Conservation (phyloP, 495 filamentous ascomycete species). For the Aspergillus funiculosus region DNA sequence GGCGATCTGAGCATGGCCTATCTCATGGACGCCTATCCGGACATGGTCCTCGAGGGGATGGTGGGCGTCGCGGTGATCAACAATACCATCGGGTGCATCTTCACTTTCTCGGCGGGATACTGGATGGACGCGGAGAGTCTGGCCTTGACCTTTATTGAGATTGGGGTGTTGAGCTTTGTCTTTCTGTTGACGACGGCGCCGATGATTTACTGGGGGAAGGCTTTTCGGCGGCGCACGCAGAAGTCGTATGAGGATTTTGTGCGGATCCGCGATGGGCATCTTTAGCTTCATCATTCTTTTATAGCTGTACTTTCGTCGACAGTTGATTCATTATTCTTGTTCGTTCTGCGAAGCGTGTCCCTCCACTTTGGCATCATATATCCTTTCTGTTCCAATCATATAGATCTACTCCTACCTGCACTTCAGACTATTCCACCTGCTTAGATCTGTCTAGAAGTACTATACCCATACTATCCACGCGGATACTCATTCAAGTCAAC, state of each 20-base stretch:
- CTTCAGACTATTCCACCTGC: no score
- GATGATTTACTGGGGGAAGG: slow-evolving; percentile 23
- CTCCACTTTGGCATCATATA: no score
- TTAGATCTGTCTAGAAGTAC: no score
- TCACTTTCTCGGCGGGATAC: slow-evolving; percentile 25
- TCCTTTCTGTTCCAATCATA: no score
- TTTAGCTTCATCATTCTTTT: no score
- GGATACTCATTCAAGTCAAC: not conserved
- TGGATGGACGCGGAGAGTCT: slow-evolving; percentile 21
- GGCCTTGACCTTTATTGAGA: slow-evolving; percentile 24
- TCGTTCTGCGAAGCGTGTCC: no score
- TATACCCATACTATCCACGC: no score
- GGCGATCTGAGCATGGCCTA: slow-evolving; percentile 33
- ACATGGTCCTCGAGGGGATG: slow-evolving; percentile 34
- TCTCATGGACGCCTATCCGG: slow-evolving; percentile 29
- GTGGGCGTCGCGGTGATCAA: slow-evolving; percentile 34
- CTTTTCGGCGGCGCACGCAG: not conserved
- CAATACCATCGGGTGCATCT: slow-evolving; percentile 32
- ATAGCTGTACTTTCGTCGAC: no score
- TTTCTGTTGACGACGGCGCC: slow-evolving; percentile 18
- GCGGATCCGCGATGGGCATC: not conserved
- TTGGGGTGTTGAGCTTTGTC: slow-evolving; percentile 20
- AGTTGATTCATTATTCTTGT: no score
- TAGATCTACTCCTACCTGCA: no score
- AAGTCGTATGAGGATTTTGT: not conserved